Evolutionary conservation across 768 basidiomycete genomes (phyloP), one percentile per base, ranked within the genome.

Genomic region (Pleurotus citrinopileatus): DNA sequence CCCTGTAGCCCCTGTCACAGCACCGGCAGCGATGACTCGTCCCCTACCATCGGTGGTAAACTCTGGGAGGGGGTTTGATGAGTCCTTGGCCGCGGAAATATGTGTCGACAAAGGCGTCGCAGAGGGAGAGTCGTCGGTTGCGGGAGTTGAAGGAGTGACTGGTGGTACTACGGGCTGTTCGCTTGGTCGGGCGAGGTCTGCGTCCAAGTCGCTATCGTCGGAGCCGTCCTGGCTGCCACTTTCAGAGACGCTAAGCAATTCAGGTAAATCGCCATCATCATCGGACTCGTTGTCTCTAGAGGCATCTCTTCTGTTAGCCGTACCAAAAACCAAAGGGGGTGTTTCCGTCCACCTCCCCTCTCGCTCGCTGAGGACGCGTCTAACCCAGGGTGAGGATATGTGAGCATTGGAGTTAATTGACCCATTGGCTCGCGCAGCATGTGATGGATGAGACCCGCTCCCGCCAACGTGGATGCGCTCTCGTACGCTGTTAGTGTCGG

Each of bases 11-110:
- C 38, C 38, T 2, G 38, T 15, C 38, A 13, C 29, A 32, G 38
- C n/a, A 20, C 65, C 63, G 8, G 70, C 76, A 65, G 75, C 74
- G 15, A 85, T 78, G 19, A 84, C 83, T 53, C 83, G 71, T 7
- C 84, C 84, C 42, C 84, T 73, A 23, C 84, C 84, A 63, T 86
- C 84, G 12, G 84, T 86, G 55, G 82, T 71, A 60, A 85, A 86
- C 5, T 79, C 76, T 26, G 82, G 80, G 25, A 76, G 73, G 15
- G 59, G 37, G n/a, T 52, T 50, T 28, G 23, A 42, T 7, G 27
- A 28, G 7, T 8, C 37, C 37, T 52, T 42, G n/a, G n/a, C n/a
- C n/a, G 22, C 25, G 26, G n/a, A 40, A 19, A 19, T 20, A 25
- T 32, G 48, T 17, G 32, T 36, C 42, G 26, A 44, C 34, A 9